Conservation (phyloP, 305 asterid species). For the Rubia peregrina region DNA sequence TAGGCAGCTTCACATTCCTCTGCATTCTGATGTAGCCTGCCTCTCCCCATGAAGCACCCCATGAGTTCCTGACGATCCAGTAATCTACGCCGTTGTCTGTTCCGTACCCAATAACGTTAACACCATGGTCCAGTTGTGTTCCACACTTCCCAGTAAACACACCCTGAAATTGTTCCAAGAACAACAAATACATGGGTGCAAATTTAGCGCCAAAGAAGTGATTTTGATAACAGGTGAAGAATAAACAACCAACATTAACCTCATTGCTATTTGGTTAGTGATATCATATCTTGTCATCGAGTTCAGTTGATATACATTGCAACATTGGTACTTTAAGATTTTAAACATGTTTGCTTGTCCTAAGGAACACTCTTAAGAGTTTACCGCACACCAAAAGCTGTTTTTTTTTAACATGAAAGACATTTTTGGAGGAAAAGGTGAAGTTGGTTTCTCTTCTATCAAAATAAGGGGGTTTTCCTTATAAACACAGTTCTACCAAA, state of each 20-base stretch:
- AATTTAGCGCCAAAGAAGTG: background rate
- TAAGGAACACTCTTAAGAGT: background rate
- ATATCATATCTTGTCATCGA: no score
- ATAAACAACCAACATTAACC: no score
- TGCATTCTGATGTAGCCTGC: conserved; percentile 70
- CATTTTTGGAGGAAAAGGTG: no score
- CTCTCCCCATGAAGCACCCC: conserved; percentile 91
- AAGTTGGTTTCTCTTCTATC: no score
- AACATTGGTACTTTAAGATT: no score
- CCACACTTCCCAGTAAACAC: conserved; percentile 71
- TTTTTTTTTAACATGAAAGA: no score
- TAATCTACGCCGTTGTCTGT: conserved; percentile 56
- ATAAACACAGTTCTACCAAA: no score
- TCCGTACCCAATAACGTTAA: conserved; percentile 71
- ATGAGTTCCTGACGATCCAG: conserved; percentile 87
- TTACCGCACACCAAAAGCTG: no score
- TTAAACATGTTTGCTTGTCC: background rate
- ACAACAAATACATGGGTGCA: background rate
- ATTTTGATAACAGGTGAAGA: background rate
- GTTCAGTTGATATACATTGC: no score
- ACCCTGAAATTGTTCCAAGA: conserved; percentile 37
- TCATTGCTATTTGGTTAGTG: no score
- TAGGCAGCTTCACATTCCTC: conserved; percentile 38
- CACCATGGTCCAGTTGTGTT: conserved; percentile 63
- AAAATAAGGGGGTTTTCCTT: no score